phyloP scores from a whole-genome alignment of 2,329 filamentous ascomycete genomes.

The Epichloe bromicola region DNA sequence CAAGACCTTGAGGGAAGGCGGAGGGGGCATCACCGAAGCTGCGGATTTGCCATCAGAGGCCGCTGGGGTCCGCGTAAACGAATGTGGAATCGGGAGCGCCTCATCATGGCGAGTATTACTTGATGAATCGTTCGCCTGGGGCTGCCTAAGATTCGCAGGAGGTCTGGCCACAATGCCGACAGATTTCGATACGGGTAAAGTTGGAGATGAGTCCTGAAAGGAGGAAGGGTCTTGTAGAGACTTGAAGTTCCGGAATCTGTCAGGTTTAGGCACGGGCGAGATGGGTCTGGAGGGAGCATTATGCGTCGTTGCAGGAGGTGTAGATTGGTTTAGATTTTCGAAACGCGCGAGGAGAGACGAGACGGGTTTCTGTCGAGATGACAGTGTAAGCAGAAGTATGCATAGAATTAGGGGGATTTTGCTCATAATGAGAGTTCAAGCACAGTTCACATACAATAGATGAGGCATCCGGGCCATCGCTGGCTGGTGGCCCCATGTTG shows the following conservation, averaged over 20 bases:
- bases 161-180: constrained; percentile 7
- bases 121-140: constrained; percentile 8
- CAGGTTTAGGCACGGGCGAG: constrained; percentile 30
- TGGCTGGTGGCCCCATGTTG: constrained; percentile 19
- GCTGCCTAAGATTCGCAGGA: constrained; percentile 16
- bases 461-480: constrained; percentile 57
- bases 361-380: constrained; percentile 52
- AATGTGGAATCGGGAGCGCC: constrained; percentile 10
- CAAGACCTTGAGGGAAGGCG: constrained; percentile 55
- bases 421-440: not conserved
- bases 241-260: constrained; percentile 27
- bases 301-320: constrained; percentile 9
- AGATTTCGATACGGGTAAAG: not conserved
- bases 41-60: constrained; percentile 12
- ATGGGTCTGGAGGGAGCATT: constrained; percentile 20
- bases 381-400: not conserved
- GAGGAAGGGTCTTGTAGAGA: constrained; percentile 21
- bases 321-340: constrained; percentile 48
- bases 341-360: constrained; percentile 72
- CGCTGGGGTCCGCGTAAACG: constrained; percentile 13
- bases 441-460: constrained; percentile 49
- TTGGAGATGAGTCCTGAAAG: not conserved
- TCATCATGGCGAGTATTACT: constrained; percentile 12
- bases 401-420: not conserved
- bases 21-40: constrained; percentile 29